These are phyloP conservation scores for Nigrograna mackinnonii DNA, from an alignment of 2,329 filamentous ascomycete species.

Conservation along the genomic window DNA sequence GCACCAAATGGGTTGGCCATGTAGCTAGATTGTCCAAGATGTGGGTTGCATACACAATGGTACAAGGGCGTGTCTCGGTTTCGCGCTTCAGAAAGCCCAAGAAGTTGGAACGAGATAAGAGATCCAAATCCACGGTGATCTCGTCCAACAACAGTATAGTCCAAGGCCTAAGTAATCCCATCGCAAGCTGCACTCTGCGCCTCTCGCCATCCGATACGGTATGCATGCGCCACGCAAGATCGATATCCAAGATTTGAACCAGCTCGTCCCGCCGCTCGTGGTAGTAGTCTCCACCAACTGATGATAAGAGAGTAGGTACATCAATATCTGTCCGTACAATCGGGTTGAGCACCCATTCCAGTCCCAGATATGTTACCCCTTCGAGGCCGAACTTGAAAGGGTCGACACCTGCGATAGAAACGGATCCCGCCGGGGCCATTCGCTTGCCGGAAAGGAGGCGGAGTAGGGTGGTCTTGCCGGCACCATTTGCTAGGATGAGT, in stretches of 20 bases:
- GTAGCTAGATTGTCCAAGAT: conserved; percentile 92
- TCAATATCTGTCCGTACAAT: conserved; percentile 96
- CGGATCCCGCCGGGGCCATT: conserved; percentile 75
- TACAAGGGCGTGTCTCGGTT: conserved; percentile 80
- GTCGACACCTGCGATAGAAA: conserved; percentile 81
- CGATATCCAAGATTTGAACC: conserved; percentile 86
- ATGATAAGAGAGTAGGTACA: conserved; percentile 80
- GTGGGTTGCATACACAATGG: conserved; percentile 96
- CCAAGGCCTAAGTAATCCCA: conserved; percentile 94
- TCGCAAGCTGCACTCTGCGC: conserved; percentile 88
- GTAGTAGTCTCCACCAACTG: conserved; percentile 85
- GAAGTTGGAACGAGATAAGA: conserved; percentile 83
- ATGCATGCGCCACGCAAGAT: conserved; percentile 92
- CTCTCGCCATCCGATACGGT: conserved; percentile 92
- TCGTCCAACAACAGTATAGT: conserved; percentile 88
- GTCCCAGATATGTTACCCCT: conserved; percentile 93
- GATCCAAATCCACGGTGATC: conserved; percentile 94
- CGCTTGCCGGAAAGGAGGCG: conserved; percentile 94
- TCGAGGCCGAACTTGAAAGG: conserved; percentile 89
- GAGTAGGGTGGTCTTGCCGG: conserved; percentile 95
- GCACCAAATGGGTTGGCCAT: conserved; percentile 94
- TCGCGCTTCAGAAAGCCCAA: conserved; percentile 83
- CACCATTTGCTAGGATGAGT: conserved; percentile 73
- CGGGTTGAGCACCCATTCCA: conserved; percentile 97
- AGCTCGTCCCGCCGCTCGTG: conserved; percentile 83